Conservation (phyloP, 331 rosid species). For the Saraca asoca region DNA sequence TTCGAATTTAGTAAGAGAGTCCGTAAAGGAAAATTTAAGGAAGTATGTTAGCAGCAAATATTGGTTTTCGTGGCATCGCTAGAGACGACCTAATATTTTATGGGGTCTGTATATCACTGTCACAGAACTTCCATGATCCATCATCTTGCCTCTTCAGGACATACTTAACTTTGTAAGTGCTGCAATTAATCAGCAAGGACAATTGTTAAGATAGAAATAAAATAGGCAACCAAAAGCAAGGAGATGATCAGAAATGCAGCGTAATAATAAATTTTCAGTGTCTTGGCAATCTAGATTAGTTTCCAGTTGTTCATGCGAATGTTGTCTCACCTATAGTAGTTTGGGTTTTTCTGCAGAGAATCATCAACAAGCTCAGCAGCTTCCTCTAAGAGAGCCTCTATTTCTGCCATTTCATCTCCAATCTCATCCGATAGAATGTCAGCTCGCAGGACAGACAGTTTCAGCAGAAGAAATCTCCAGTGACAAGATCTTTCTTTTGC, state of each 20-base stretch:
- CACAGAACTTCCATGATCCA: slow-evolving; percentile 94
- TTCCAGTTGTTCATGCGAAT: slow-evolving; percentile 18
- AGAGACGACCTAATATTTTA: slow-evolving; percentile 30
- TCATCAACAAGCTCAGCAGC: slow-evolving; percentile 87
- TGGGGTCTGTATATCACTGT: slow-evolving; percentile 61
- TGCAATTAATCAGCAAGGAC: slow-evolving; percentile 45
- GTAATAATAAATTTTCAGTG: background rate
- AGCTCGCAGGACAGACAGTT: slow-evolving; percentile 76
- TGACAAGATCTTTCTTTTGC: slow-evolving; percentile 79
- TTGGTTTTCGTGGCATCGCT: slow-evolving; percentile 37
- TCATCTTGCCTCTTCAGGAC: slow-evolving; percentile 70
- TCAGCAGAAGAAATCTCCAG: slow-evolving; percentile 89
- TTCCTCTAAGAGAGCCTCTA: slow-evolving; percentile 85
- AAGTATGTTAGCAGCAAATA: slow-evolving; percentile 45
- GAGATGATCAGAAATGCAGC: background rate
- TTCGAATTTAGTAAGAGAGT: slow-evolving; percentile 23
- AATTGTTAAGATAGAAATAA: background rate
- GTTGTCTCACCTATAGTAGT: slow-evolving; percentile 67
- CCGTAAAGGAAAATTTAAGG: slow-evolving; percentile 28
- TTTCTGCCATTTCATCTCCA: slow-evolving; percentile 73
- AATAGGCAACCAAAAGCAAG: slow-evolving; percentile 4
- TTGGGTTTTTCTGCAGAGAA: slow-evolving; percentile 74
- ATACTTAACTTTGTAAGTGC: slow-evolving; percentile 83
- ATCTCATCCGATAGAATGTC: slow-evolving; percentile 68
- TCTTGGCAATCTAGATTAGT: slow-evolving; percentile 17